Evolutionary conservation across 108 stramenopile species (phyloP).

Genomic region (Fistulifera pelliculosa): DNA sequence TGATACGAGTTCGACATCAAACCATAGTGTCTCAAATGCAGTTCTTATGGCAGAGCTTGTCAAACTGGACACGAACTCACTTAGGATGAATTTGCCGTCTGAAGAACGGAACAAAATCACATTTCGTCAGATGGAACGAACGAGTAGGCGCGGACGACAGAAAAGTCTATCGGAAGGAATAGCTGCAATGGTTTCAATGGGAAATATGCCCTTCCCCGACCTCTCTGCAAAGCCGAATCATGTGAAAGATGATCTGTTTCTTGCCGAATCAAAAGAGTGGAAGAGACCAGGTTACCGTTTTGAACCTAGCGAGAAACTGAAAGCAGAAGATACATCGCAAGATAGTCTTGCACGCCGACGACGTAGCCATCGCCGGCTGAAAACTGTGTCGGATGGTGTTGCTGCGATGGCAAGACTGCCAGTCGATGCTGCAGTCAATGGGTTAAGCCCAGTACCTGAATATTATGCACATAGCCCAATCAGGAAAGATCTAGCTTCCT

Average conservation of each 20-base stretch:
- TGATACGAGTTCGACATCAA: too few species aligned
- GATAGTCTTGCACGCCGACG: conserved; percentile 17
- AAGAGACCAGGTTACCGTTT: background rate
- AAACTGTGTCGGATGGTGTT: conserved; percentile 52
- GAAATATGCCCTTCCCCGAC: too few species aligned
- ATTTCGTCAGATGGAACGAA: conserved; percentile 13
- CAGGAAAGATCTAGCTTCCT: background rate
- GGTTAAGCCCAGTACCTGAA: background rate
- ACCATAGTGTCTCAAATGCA: background rate
- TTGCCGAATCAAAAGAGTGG: background rate
- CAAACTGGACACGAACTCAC: conserved; percentile 8
- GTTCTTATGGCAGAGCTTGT: conserved; percentile 10
- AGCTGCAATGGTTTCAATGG: conserved; percentile 19
- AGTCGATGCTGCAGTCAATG: background rate
- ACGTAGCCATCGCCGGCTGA: conserved; percentile 16
- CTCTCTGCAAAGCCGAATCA: background rate
- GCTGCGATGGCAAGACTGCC: conserved; percentile 24
- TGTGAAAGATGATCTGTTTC: background rate
- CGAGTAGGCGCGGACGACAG: conserved; percentile 13
- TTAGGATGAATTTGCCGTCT: background rate
- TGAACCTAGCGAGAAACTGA: background rate
- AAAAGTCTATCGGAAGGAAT: conserved; percentile 55
- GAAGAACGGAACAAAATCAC: background rate
- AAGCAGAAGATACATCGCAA: conserved; percentile 1
- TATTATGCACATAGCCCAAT: background rate